These are phyloP conservation scores for Ocimum tenuiflorum DNA, from an alignment of 257 asterid genomes.

Conservation along the genomic window DNA sequence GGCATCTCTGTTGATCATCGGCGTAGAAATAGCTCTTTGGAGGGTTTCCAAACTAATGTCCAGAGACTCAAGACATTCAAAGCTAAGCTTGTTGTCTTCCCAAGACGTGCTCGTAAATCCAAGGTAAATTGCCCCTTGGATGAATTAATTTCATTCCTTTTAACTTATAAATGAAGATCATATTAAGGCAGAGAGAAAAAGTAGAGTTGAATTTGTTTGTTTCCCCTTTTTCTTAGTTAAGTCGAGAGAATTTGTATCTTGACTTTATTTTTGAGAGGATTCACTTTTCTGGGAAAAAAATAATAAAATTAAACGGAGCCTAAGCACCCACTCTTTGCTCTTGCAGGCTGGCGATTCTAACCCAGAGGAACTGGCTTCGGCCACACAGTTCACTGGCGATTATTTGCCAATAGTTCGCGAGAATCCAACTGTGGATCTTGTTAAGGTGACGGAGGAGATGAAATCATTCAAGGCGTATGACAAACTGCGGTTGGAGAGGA, in stretches of 20 bases:
- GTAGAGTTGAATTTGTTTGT: no score
- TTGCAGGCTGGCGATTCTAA: slow-evolving; percentile 55
- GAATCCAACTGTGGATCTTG: slow-evolving; percentile 57
- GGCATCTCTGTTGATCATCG: slow-evolving; percentile 73
- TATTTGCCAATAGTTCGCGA: slow-evolving; percentile 46
- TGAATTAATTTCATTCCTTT: no score
- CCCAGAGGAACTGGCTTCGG: slow-evolving; percentile 59
- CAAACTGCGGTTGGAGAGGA: slow-evolving; percentile 57
- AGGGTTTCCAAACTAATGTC: slow-evolving; percentile 61
- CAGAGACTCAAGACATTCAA: slow-evolving; percentile 69
- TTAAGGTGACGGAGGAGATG: slow-evolving; percentile 52
- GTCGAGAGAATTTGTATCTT: no score
- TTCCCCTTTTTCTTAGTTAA: no score
- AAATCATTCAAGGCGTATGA: slow-evolving; percentile 52
- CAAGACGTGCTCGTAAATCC: slow-evolving; percentile 50
- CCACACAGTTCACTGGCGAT: slow-evolving; percentile 50
- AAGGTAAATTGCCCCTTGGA: slow-evolving; percentile 47
- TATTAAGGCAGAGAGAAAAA: no score
- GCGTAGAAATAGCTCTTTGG: slow-evolving; percentile 56
- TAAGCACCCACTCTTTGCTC: background rate
- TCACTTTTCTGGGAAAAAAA: no score
- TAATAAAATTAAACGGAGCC: no score
- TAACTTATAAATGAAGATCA: background rate
- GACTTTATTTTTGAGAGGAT: no score
- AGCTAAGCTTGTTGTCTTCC: no score